Conservation (phyloP, 2,329 filamentous ascomycete species). For the Colletotrichum kahawae region DNA sequence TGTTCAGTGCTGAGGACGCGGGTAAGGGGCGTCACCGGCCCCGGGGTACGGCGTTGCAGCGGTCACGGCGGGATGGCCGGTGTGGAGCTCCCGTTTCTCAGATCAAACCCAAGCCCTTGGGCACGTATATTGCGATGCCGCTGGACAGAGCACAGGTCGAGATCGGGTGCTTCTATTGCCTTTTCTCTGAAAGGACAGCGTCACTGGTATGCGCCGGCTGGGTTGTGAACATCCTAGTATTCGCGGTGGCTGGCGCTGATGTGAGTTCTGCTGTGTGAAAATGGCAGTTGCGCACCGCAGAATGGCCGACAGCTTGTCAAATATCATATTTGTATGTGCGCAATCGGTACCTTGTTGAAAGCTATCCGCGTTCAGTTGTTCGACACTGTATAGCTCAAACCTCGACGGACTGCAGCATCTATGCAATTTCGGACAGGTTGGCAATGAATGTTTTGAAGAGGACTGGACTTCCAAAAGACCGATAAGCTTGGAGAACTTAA, state of each 20-base stretch:
- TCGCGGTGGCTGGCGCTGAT: background rate
- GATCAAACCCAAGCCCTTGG: background rate
- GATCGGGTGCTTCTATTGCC: background rate
- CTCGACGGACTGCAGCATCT: background rate
- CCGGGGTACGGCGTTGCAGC: background rate
- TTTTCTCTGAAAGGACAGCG: too few relatives aligned
- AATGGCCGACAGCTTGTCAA: background rate
- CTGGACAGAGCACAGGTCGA: background rate
- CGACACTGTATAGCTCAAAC: background rate
- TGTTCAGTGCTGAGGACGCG: background rate
- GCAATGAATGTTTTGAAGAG: background rate
- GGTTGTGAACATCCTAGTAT: too few relatives aligned
- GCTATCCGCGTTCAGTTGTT: background rate
- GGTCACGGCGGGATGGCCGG: background rate
- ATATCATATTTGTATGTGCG: background rate
- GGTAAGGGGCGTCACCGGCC: background rate
- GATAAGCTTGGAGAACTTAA: background rate
- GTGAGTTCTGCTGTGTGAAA: background rate
- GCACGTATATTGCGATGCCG: background rate
- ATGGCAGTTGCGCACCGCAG: background rate
- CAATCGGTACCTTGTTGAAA: background rate
- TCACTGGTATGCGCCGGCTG: too few relatives aligned
- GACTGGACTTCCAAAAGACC: accelerated
- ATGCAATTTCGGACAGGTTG: background rate
- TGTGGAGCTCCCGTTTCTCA: background rate